Percentiles rank a stretch among this genome's conserved stretches.
Conservation (phyloP, 2,329 filamentous ascomycete genomes). For the Alternaria arbusti region DNA sequence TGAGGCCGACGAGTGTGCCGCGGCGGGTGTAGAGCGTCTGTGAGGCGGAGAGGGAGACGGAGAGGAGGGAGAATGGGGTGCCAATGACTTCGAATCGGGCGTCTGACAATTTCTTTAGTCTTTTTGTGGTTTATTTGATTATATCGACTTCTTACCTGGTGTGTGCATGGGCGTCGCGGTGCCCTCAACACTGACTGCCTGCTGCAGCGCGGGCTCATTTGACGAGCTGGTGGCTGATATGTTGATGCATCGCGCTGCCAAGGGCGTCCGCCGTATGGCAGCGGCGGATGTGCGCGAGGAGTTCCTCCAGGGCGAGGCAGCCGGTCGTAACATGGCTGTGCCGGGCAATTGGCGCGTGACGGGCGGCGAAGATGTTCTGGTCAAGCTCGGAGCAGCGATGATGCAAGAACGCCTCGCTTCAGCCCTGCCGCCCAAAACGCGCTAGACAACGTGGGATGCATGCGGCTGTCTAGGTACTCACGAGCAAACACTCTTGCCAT, state of each 20-base stretch:
- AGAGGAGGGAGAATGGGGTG: constrained; percentile 89
- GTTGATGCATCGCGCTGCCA: constrained; percentile 50
- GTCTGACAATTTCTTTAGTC: constrained; percentile 62
- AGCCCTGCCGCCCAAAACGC: constrained; percentile 7
- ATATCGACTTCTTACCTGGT: constrained; percentile 28
- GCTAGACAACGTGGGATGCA: constrained; percentile 10
- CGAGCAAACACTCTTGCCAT: background rate
- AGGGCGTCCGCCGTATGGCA: constrained; percentile 17
- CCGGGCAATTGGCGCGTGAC: constrained; percentile 31
- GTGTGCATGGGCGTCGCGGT: constrained; percentile 29
- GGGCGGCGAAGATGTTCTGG: constrained; percentile 1
- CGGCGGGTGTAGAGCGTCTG: constrained; percentile 91
- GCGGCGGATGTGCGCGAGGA: constrained; percentile 22
- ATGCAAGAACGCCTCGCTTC: constrained; percentile 20
- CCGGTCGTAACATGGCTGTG: constrained; percentile 41
- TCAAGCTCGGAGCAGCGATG: constrained; percentile 5
- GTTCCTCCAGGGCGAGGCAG: constrained; percentile 36
- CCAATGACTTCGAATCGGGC: constrained; percentile 94
- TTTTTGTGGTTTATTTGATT: background rate
- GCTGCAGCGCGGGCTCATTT: constrained; percentile 49
- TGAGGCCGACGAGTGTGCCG: constrained; percentile 87
- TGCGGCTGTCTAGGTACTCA: constrained; percentile 5
- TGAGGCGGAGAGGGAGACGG: constrained; percentile 89
- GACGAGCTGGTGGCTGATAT: constrained; percentile 54
- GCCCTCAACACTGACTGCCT: constrained; percentile 28